phyloP scores from a whole-genome alignment of 2,329 filamentous ascomycete species.

The Exophiala sp. region DNA sequence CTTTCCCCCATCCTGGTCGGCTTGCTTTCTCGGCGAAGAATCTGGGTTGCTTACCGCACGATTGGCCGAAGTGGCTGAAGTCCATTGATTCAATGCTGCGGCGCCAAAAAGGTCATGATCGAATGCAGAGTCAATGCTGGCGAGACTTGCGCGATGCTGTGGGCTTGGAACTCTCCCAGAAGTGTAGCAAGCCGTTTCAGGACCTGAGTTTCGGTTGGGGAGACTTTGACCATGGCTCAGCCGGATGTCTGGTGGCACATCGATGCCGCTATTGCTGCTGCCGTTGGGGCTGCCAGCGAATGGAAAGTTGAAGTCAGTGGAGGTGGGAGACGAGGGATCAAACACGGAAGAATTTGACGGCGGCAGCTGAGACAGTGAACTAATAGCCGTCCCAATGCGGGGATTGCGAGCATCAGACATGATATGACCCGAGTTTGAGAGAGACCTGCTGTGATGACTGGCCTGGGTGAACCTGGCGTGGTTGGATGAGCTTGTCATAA shows the following conservation, averaged over 20 bases:
- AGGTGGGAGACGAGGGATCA: conserved; percentile 22
- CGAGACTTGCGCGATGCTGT: conserved; percentile 23
- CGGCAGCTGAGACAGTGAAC: conserved; percentile 11
- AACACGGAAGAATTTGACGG: conserved; percentile 16
- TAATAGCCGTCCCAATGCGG: conserved; percentile 21
- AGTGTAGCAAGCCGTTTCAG: conserved; percentile 4
- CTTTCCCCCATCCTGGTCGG: conserved; percentile 14
- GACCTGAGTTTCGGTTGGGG: conserved; percentile 16
- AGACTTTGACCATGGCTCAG: conserved; percentile 19
- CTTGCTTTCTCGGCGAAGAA: conserved; percentile 14
- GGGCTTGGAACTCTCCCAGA: conserved; percentile 20
- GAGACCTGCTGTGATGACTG: conserved; percentile 9
- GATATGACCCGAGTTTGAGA: conserved; percentile 13
- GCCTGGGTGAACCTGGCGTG: conserved; percentile 5
- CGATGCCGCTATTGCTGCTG: conserved; percentile 25
- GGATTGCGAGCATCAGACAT: conserved; percentile 20
- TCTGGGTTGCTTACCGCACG: conserved; percentile 21
- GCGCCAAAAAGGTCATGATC: conserved; percentile 23
- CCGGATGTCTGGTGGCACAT: conserved; percentile 24
- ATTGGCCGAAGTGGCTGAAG: conserved; percentile 18
- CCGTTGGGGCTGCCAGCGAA: conserved; percentile 25
- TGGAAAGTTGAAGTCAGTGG: conserved; percentile 24
- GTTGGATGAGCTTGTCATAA: conserved; percentile 21
- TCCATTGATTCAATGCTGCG: conserved; percentile 23
- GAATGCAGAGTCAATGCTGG: conserved; percentile 26